Evolutionary conservation across 805 yeast species (phyloP).

Genomic region (Saccharomycopsis synnaedendra): DNA sequence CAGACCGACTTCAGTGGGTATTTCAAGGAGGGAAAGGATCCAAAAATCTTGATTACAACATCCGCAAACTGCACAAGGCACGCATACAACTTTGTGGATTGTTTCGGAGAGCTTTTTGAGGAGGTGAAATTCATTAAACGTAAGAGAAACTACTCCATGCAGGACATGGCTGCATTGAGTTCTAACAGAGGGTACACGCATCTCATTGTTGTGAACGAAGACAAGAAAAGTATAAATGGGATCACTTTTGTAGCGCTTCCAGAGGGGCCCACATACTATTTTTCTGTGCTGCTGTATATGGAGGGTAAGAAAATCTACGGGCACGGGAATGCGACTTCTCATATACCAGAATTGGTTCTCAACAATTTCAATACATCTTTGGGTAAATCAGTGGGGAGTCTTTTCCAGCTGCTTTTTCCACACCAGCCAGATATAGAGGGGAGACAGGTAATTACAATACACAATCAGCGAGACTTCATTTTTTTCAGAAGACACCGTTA

Average conservation of each 20-base stretch:
- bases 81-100: slow-evolving; percentile 86
- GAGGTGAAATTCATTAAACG: slow-evolving; percentile 80
- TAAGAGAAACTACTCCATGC: slow-evolving; percentile 70
- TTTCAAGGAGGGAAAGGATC: slow-evolving; percentile 45
- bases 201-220: slow-evolving; percentile 83
- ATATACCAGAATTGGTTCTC: slow-evolving; percentile 82
- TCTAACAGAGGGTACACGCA: slow-evolving; percentile 79
- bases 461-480: slow-evolving; percentile 91
- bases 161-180: slow-evolving; percentile 79
- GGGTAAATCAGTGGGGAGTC: slow-evolving; percentile 86
- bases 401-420: slow-evolving; percentile 89
- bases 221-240: slow-evolving; percentile 69
- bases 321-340: slow-evolving; percentile 85
- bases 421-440: slow-evolving; percentile 91
- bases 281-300: slow-evolving; percentile 65
- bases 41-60: slow-evolving; percentile 86
- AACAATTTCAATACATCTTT: slow-evolving; percentile 88
- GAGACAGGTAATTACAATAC: slow-evolving; percentile 89
- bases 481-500: slow-evolving; percentile 95
- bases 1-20: slow-evolving; percentile 42
- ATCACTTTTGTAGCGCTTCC: slow-evolving; percentile 90
- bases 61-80: slow-evolving; percentile 74
- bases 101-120: slow-evolving; percentile 75
- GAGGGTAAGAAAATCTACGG: slow-evolving; percentile 70
- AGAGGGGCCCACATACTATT: slow-evolving; percentile 90